Evolutionary conservation across 768 basidiomycete genomes (phyloP), one percentile per base, ranked within the genome.

Genomic region (Leccinum boreale): DNA sequence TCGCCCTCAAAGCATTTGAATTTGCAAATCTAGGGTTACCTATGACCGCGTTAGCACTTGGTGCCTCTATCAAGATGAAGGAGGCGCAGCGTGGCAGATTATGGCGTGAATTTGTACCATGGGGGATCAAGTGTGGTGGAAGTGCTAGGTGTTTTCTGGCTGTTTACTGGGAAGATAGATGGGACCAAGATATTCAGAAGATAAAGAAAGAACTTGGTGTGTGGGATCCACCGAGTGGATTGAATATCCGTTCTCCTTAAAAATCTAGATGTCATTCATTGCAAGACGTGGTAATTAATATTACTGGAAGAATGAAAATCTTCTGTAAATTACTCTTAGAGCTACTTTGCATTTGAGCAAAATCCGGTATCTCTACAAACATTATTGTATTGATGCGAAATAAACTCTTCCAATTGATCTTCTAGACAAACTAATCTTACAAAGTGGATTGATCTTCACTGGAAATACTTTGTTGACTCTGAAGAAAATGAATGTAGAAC

Each of bases 131-230:
- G 62, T 92, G 89, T 58, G 97, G 95, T 1, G 81, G 85, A 26
- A 82, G 78, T 59, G 84, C 89, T 1, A 79, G 78, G 65, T 89
- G 87, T 67, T 72, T 98, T 58, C 89, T 98, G 53, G 89, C 89
- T 1, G 87, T 98, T 1, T 95, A 95, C 67, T 98, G 97, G 96
- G 97, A 98, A 74, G 81, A 93, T 72, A 77, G 94, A 53, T 98
- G 95, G 96, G 84, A 84, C 52, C 86, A 92, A 73, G 80, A 89
- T 59, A 72, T 96, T 1, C 85, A 83, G 1, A 91, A 93, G 50
- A 79, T 99, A 75, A 88, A 92, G 75, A 80, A 75, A 60, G 93
- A 97, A 68, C 77, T 97, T 21, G 91, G 94, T 9, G 81, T 96
- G 15, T 86, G 84, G 83, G 87, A 92, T 63, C 88, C 93, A 12